phyloP scores from a whole-genome alignment of 2,329 filamentous ascomycete species.

The Coniochaeta sp. region DNA sequence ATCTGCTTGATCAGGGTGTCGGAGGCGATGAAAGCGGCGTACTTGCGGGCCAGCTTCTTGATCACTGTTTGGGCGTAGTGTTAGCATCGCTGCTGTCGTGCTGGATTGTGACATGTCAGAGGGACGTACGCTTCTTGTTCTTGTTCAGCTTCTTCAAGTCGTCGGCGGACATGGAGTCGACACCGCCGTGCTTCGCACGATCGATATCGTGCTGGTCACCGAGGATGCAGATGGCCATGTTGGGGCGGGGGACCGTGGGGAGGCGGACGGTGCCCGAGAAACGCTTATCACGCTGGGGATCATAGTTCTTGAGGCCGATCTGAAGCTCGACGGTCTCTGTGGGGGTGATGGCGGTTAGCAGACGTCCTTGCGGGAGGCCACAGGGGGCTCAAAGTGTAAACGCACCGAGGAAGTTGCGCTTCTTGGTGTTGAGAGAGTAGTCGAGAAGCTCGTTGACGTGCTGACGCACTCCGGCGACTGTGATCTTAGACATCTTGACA shows the following conservation, averaged over 20 bases:
- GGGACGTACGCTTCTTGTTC: conserved; percentile 85
- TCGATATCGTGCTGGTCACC: conserved; percentile 94
- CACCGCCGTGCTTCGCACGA: conserved; percentile 97
- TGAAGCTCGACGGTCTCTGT: conserved; percentile 68
- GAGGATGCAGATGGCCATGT: conserved; percentile 77
- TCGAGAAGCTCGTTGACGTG: conserved; percentile 92
- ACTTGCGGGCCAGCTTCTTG: conserved; percentile 99
- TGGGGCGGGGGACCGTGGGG: conserved; percentile 81
- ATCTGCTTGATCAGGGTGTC: conserved; percentile 99
- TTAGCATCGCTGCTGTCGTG: too few species aligned
- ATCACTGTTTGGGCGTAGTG: too few species aligned
- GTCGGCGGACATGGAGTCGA: conserved; percentile 97
- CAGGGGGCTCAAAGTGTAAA: too few species aligned
- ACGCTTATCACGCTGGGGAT: conserved; percentile 99
- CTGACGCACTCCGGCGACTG: conserved; percentile 84
- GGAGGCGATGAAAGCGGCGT: conserved; percentile 98
- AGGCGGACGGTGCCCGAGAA: conserved; percentile 99
- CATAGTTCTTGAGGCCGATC: conserved; percentile 97
- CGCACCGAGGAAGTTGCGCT: conserved; percentile 81
- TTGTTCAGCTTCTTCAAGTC: conserved; percentile 99
- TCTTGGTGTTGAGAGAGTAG: conserved; percentile 89
- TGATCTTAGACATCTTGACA: conserved; percentile 83
- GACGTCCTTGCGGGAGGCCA: not conserved
- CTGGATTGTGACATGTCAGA: too few species aligned
- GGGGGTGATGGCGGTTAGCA: not conserved